These are phyloP conservation scores for Paecilomyces variotii DNA, from an alignment of 2,329 filamentous ascomycete genomes.

Conservation along the genomic window DNA sequence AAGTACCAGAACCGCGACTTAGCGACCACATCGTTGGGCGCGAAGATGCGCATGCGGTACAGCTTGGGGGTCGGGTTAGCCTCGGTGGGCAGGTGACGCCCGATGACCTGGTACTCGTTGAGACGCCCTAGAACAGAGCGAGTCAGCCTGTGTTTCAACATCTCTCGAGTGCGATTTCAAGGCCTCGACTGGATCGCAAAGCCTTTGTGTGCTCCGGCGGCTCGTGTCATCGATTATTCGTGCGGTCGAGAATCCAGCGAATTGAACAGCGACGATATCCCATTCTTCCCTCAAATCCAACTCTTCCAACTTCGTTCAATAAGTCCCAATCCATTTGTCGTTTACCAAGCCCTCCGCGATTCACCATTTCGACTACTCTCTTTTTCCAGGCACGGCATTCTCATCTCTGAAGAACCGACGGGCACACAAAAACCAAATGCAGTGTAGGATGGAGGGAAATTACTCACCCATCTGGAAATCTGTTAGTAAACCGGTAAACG, in stretches of 20 bases:
- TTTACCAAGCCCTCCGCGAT: not conserved
- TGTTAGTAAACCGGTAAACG: constrained; percentile 18
- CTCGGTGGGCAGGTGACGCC: constrained; percentile 97
- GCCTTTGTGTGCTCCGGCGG: not conserved
- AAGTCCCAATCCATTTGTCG: not conserved
- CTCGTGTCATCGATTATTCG: constrained; percentile 7
- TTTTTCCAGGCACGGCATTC: not conserved
- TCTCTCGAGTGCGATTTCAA: constrained; percentile 2
- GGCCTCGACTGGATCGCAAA: constrained; percentile 2
- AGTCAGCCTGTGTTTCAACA: constrained; percentile 22
- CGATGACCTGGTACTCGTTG: constrained; percentile 99
- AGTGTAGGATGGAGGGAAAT: constrained; percentile 16
- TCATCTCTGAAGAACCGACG: not conserved
- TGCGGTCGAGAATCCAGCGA: constrained; percentile 8
- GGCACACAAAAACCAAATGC: constrained; percentile 19
- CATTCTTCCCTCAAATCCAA: not conserved
- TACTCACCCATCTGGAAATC: constrained; percentile 55
- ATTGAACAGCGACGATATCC: not conserved
- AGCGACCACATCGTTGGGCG: constrained; percentile 92
- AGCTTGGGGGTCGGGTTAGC: constrained; percentile 94
- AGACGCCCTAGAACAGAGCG: constrained; percentile 70
- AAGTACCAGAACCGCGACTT: constrained; percentile 99
- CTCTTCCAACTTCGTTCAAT: not conserved
- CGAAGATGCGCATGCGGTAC: constrained; percentile 99
- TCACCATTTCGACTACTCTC: not conserved